Evolutionary conservation across 1,284 basidiomycete species (phyloP).

Genomic region (Cryptococcus floricola): DNA sequence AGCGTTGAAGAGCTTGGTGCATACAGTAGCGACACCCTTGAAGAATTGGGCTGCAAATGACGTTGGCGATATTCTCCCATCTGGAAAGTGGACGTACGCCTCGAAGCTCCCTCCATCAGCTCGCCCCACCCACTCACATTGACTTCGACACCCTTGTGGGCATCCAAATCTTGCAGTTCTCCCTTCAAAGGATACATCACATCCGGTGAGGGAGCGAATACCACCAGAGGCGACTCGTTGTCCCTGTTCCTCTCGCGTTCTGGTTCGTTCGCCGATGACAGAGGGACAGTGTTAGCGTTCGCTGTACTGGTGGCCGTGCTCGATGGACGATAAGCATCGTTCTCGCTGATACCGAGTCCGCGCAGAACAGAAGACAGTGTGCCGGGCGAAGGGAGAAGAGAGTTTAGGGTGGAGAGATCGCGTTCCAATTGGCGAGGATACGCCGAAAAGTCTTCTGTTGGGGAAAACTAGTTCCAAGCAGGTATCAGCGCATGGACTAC

Average conservation of each 20-base stretch:
- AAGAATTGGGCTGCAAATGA: slow-evolving; percentile 75
- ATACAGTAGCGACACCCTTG: slow-evolving; percentile 90
- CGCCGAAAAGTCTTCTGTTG: slow-evolving; percentile 83
- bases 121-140: slow-evolving; percentile 78
- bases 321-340: slow-evolving; percentile 22
- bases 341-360: slow-evolving; percentile 37
- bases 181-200: slow-evolving; percentile 82
- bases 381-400: slow-evolving; percentile 56
- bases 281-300: neutral
- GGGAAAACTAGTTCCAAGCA: slow-evolving; percentile 67
- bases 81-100: slow-evolving; percentile 36
- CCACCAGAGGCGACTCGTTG: slow-evolving; percentile 54
- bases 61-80: neutral
- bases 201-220: slow-evolving; percentile 70
- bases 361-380: slow-evolving; percentile 34
- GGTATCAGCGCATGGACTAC: neutral
- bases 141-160: slow-evolving; percentile 83
- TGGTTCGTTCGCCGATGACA: no score
- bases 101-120: slow-evolving; percentile 47
- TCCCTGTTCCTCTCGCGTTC: neutral
- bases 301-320: neutral
- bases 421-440: slow-evolving; percentile 75
- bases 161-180: slow-evolving; percentile 69
- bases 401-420: slow-evolving; percentile 56
- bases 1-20: slow-evolving; percentile 90